Evolutionary conservation across 768 basidiomycete genomes (phyloP), one percentile per base, ranked within the genome.

Genomic region (Kwoniella newhampshirensis): DNA sequence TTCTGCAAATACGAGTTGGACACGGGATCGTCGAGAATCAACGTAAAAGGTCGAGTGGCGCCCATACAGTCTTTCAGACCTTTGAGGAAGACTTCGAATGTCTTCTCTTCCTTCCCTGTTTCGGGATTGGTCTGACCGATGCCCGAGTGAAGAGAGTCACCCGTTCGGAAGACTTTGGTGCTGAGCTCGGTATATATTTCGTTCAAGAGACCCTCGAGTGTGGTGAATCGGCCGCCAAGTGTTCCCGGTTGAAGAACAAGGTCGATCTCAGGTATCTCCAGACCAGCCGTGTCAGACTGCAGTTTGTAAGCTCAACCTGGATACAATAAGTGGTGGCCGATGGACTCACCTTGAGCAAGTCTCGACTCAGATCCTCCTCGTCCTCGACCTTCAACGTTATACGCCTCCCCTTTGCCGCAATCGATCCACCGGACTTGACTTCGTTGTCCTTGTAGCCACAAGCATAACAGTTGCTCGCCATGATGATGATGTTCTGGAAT

Each of bases 361-460:
- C 96, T 53, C 96, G 82, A 64, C 86, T 85, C 7, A 98, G 81
- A 78, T 98, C 96, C 48, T 99, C 94, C 15, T 83, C 79, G 73
- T 98, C 93, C 66, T 92, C 87, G 4, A 96, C 91, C 74, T 87
- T 90, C 52, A 99, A 81, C 0, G 82, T 89, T 62, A 97, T 91
- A 55, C 81, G 83, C 76, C 89, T 93, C 17, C 94, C 96, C 68
- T 87, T 81, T 3, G 82, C 83, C 2, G 94, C 89, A 55, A 97
- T 89, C 0, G 93, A 92, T 1, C 86, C 79, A 20, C 94, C 91
- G 4, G 91, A 89, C 76, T 99, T 99, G 70, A 99, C 88, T 78
- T 99, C 96, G 69, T 93, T 98, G 77, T 99, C 96, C 55, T 90
- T 82, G 77, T 98, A 99, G 1, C 96, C 96, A 76, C 96, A 99